Percentiles rank a stretch among this genome's conserved stretches.
Evolutionary conservation across 129 eudicot species (phyloP).

Genomic region (Cynara cardunculus): DNA sequence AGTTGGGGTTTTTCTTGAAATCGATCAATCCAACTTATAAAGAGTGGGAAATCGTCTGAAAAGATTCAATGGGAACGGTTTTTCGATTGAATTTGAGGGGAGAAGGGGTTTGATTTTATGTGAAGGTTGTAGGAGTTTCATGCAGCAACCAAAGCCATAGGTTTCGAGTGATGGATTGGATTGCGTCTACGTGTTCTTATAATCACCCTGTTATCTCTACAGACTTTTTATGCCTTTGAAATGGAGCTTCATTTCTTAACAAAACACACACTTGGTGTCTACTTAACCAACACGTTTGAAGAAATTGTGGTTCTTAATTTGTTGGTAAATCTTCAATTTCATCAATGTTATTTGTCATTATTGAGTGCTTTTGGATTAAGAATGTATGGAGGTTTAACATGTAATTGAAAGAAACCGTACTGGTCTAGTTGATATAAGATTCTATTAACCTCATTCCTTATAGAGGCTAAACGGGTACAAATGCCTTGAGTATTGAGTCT

Average conservation of each 20-base stretch:
- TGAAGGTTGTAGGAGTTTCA: constrained; percentile 29
- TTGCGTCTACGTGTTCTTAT: constrained; percentile 44
- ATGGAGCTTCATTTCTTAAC: neutral
- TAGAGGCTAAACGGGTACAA: neutral
- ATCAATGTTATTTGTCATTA: neutral
- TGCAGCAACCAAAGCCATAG: constrained; percentile 44
- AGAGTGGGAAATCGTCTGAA: neutral
- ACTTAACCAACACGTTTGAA: neutral
- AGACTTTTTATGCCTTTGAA: neutral
- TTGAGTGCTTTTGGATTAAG: neutral
- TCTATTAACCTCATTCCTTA: no score
- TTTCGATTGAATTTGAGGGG: constrained; percentile 12
- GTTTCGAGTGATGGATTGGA: constrained; percentile 35
- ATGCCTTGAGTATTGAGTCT: neutral
- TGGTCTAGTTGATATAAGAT: neutral
- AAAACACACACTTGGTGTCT: neutral
- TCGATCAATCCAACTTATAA: neutral
- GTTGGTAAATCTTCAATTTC: neutral
- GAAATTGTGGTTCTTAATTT: neutral
- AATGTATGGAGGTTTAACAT: no score
- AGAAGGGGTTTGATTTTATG: constrained; percentile 10
- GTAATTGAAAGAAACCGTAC: neutral
- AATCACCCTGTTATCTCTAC: constrained; percentile 35
- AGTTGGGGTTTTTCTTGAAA: neutral
- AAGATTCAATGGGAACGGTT: neutral